Conservation (phyloP, 2,329 filamentous ascomycete genomes). For the Phialocephala sp. region DNA sequence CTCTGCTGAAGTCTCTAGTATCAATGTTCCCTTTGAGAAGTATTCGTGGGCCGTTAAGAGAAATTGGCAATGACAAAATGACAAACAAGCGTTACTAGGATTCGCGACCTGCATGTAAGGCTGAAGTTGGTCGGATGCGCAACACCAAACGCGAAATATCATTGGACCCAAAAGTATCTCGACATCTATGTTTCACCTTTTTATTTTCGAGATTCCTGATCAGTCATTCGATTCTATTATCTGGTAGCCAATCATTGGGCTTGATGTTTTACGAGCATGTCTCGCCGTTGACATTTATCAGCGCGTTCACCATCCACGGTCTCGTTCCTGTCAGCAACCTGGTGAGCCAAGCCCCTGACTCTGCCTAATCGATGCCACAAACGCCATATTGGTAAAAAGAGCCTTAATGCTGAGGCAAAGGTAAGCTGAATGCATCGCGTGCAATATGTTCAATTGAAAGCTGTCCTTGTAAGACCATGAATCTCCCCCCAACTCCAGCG, state of each 20-base stretch:
- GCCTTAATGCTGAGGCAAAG: constrained; percentile 4
- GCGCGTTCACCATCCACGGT: constrained; percentile 10
- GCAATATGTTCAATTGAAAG: constrained; percentile 8
- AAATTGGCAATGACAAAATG: constrained; percentile 40
- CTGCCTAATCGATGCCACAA: constrained; percentile 13
- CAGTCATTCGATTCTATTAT: constrained; percentile 12
- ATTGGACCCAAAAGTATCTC: constrained; percentile 8
- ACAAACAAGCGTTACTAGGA: constrained; percentile 39
- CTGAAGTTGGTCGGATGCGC: constrained; percentile 28
- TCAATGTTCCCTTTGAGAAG: constrained; percentile 31
- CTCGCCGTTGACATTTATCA: constrained; percentile 5
- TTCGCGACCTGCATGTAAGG: constrained; percentile 41
- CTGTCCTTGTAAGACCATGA: neutral
- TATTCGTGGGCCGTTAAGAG: constrained; percentile 26
- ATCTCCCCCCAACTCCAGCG: neutral
- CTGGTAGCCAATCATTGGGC: constrained; percentile 19
- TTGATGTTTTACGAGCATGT: neutral
- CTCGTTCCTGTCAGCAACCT: constrained; percentile 18
- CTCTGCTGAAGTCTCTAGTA: constrained; percentile 29
- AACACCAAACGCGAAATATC: constrained; percentile 11
- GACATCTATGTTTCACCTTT: constrained; percentile 21
- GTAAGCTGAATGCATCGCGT: neutral
- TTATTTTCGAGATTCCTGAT: constrained; percentile 18
- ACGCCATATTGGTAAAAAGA: constrained; percentile 9
- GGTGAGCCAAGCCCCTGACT: constrained; percentile 6